A percentile compares a stretch with the other conserved stretches of the same genome.
Conservation (phyloP, 2,329 filamentous ascomycete species). For the Phialocephala sp. region DNA sequence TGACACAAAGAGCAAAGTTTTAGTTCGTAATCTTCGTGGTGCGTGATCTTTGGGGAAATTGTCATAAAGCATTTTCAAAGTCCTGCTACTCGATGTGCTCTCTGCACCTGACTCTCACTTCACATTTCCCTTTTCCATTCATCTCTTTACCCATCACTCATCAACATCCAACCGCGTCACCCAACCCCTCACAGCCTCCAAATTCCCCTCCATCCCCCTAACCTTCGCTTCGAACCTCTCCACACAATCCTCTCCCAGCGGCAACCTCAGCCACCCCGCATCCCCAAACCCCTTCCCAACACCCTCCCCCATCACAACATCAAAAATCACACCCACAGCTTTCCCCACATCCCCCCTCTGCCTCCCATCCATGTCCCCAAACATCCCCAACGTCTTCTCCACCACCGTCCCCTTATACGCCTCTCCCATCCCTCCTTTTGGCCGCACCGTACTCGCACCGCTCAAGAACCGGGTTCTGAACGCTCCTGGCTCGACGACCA, state of each 20-base stretch:
- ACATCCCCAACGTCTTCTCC: neutral
- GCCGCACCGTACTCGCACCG: neutral
- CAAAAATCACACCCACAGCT: neutral
- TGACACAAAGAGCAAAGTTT: no score
- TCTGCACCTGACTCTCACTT: no score
- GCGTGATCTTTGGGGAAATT: no score
- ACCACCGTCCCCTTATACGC: neutral
- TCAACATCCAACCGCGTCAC: slow-evolving; percentile 9
- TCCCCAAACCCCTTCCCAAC: neutral
- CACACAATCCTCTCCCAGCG: slow-evolving; percentile 16
- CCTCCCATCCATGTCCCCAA: neutral
- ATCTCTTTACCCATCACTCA: slow-evolving; percentile 5
- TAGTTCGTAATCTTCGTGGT: no score
- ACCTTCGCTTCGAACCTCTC: slow-evolving; percentile 19
- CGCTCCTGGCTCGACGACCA: neutral
- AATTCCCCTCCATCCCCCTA: slow-evolving; percentile 10
- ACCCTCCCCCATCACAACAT: neutral
- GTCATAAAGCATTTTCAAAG: no score
- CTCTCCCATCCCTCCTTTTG: neutral
- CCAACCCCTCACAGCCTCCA: slow-evolving; percentile 18
- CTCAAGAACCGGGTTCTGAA: neutral
- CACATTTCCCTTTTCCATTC: neutral
- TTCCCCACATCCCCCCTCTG: neutral
- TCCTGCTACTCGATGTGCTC: no score
- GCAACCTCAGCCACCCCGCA: neutral